A percentile compares a stretch with the other conserved stretches of the same genome.
Evolutionary conservation across 805 yeast genomes (phyloP).

Genomic region (Sugiyamaella valdiviana): DNA sequence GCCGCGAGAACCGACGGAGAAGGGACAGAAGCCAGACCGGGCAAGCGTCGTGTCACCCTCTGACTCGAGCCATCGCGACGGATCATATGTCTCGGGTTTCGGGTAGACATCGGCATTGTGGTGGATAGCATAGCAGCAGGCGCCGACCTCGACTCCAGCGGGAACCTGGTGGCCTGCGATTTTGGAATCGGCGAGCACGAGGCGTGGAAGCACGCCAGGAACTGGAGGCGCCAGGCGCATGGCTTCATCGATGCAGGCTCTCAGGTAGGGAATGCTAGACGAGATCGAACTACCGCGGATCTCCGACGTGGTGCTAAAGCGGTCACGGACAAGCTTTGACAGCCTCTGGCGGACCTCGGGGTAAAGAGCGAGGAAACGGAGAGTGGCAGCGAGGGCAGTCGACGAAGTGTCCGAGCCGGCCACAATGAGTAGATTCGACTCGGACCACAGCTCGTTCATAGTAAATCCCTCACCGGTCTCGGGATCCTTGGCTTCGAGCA

Average conservation of each 20-base stretch:
- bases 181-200: constrained; percentile 7
- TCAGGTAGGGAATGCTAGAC: constrained; percentile 10
- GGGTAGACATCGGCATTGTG: constrained; percentile 10
- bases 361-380: constrained; percentile 13
- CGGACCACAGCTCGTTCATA: constrained; percentile 18
- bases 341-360: constrained; percentile 6
- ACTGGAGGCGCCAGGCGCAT: constrained; percentile 19
- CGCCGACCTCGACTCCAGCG: constrained; percentile 16
- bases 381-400: constrained; percentile 14
- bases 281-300: constrained; percentile 9
- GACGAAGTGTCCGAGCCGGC: constrained; percentile 20
- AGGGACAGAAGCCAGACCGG: constrained; percentile 14
- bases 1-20: constrained; percentile 17
- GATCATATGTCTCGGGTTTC: constrained; percentile 12
- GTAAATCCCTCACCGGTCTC: constrained; percentile 17
- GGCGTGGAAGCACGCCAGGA: constrained; percentile 18
- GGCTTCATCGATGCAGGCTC: constrained; percentile 18
- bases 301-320: constrained; percentile 12
- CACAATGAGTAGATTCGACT: constrained; percentile 16
- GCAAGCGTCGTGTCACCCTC: constrained; percentile 5
- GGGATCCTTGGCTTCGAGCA: constrained; percentile 16
- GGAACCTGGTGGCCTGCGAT: constrained; percentile 13
- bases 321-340: constrained; percentile 6
- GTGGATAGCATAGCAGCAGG: constrained; percentile 11
- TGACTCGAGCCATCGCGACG: constrained; percentile 14